These are phyloP conservation scores for Wickerhamiella parazyma DNA, from an alignment of 805 yeast genomes.

Conservation along the genomic window DNA sequence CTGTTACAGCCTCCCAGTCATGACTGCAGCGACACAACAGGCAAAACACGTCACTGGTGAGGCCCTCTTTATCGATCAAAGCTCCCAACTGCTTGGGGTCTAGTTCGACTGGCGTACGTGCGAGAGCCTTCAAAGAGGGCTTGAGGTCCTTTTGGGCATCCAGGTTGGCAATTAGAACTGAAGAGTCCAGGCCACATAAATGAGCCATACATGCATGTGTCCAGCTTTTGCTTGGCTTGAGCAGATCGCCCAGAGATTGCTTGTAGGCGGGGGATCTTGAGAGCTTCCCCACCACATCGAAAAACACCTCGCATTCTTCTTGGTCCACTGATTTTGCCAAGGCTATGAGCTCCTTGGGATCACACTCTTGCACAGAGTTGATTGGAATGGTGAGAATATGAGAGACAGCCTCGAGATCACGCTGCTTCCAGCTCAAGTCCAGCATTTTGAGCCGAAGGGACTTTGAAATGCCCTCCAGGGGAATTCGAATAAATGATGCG, in stretches of 20 bases:
- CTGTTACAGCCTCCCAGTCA: conserved; percentile 13
- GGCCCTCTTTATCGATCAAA: background rate
- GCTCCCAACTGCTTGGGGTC: background rate
- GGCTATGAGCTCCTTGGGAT: background rate
- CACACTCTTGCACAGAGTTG: background rate
- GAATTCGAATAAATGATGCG: background rate
- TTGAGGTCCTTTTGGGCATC: background rate
- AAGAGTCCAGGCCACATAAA: background rate
- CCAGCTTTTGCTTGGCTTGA: background rate
- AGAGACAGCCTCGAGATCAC: background rate
- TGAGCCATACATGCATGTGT: background rate
- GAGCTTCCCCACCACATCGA: background rate
- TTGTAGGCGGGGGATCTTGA: background rate
- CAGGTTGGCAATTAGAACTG: background rate
- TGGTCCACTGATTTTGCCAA: background rate
- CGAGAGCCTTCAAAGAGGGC: background rate
- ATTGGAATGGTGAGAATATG: background rate
- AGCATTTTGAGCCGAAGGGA: background rate
- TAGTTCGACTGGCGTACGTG: background rate
- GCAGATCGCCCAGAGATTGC: background rate
- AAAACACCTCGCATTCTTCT: background rate
- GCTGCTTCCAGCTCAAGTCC: background rate
- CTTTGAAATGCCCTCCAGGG: background rate
- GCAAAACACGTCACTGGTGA: background rate
- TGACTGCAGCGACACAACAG: conserved; percentile 4